Evolutionary conservation across 176 grass and related monocot species (phyloP), one percentile per base, ranked within the genome.

Genomic region (Oryza punctata): DNA sequence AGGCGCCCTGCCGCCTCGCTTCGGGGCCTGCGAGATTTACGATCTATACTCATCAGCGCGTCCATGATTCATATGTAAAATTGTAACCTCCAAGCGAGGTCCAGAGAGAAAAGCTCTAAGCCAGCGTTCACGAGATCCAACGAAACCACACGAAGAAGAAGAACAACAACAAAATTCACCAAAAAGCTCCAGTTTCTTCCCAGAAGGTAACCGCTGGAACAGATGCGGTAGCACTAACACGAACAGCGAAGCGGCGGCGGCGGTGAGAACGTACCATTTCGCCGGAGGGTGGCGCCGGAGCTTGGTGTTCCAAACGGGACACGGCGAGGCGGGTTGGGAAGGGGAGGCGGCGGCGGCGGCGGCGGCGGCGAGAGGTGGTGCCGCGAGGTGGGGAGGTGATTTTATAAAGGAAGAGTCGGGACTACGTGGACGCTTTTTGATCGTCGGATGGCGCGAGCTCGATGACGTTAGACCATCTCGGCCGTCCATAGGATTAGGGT

Each of bases 11-110:
- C 49, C 84, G n/a, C 84, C 87, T 84, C 88, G 73, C 80, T 89
- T 89, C 79, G 91, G 91, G 52, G 87, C 91, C 91, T 92, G 80
- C 70, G 13, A 89, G 52, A 68, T 88, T 84, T 19, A 66, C 8
- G 16, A 24, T 21, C 21, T 16, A 18, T 29, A 28, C 10, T 14
- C 21, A 38, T 84, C 40, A 84, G 63, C 50, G 14, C 37, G 63
- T 16, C 13, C 41, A 68, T 19, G 1, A 77, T 29, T 14, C 23
- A 23, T 67, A 76, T 19, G 18, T 57, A 19, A 10, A 24, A 2
- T 61, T 24, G 7, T 0, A 67, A 35, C 37, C 35, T 38, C 23
- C 11, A 5, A 27, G 21, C 60, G 25, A 59, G 5, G 2, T 10
- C 2, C 11, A 10, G 40, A 41, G 40, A 41, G 49, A 26, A 25